Percentiles rank a stretch among this genome's conserved stretches.
Evolutionary conservation across 139 green algal species (phyloP).

Genomic region (Micractinium conductrix): DNA sequence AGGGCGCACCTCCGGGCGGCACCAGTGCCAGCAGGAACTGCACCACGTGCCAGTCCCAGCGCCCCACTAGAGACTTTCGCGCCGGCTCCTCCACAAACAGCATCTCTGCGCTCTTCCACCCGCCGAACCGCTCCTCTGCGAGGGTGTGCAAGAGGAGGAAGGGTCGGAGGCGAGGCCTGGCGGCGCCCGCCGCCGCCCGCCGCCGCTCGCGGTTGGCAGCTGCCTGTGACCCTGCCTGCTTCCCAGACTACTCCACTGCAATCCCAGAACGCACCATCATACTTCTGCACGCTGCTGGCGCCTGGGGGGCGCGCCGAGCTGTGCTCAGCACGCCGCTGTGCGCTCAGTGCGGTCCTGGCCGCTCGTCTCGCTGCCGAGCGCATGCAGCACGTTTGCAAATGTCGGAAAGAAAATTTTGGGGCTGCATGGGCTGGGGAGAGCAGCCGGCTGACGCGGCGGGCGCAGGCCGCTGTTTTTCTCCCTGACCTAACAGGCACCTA

Average conservation of each 20-base stretch:
- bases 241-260: neutral
- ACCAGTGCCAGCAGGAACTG: conserved; percentile 50
- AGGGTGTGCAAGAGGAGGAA: neutral
- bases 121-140: conserved; percentile 35
- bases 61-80: neutral
- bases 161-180: neutral
- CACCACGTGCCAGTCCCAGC: conserved; percentile 53
- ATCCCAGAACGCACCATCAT: neutral
- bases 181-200: too few relatives aligned
- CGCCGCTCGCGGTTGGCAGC: neutral
- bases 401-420: too few relatives aligned
- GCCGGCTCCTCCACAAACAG: conserved; percentile 20
- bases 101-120: conserved; percentile 42
- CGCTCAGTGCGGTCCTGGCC: too few relatives aligned
- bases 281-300: neutral
- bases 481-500: too few relatives aligned
- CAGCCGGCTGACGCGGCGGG: too few relatives aligned
- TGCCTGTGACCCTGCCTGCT: neutral
- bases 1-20: conserved; percentile 38
- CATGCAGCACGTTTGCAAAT: too few relatives aligned
- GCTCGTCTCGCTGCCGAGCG: too few relatives aligned
- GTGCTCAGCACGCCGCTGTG: too few relatives aligned
- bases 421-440: too few relatives aligned
- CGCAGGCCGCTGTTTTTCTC: too few relatives aligned
- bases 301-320: too few relatives aligned